phyloP scores from a whole-genome alignment of 2,329 filamentous ascomycete species.

The Ciborinia camelliae region DNA sequence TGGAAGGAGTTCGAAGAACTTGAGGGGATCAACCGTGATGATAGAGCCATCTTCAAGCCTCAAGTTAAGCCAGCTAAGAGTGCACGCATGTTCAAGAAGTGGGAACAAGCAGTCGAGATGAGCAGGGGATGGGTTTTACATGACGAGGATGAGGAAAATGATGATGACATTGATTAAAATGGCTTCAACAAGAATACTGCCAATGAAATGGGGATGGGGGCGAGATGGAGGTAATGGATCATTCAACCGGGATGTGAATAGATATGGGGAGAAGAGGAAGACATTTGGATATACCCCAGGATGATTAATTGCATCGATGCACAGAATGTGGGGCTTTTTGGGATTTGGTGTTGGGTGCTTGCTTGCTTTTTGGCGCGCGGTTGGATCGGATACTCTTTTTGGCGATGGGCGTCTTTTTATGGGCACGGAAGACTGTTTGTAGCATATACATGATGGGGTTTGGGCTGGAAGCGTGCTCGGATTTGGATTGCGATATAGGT shows the following conservation, averaged over 20 bases:
- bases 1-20: slow-evolving; percentile 75
- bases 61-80: slow-evolving; percentile 57
- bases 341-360: slow-evolving; percentile 1
- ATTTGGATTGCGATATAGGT: neutral
- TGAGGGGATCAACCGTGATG: slow-evolving; percentile 66
- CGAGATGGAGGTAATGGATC: neutral
- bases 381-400: neutral
- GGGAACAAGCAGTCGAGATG: slow-evolving; percentile 76
- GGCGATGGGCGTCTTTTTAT: neutral
- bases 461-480: slow-evolving; percentile 9
- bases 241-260: neutral
- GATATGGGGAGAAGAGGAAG: slow-evolving; percentile 11
- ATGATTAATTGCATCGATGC: slow-evolving; percentile 5
- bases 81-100: slow-evolving; percentile 61
- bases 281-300: slow-evolving; percentile 12
- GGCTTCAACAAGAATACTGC: neutral
- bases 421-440: neutral
- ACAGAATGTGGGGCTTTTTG: neutral
- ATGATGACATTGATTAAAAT: slow-evolving; percentile 14
- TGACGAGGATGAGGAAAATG: slow-evolving; percentile 16
- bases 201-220: neutral
- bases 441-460: neutral
- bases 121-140: slow-evolving; percentile 62
- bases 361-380: slow-evolving; percentile 16
- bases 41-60: slow-evolving; percentile 65